phyloP scores from a whole-genome alignment of 2,329 filamentous ascomycete genomes.

The Calcarisporium arbuscula region DNA sequence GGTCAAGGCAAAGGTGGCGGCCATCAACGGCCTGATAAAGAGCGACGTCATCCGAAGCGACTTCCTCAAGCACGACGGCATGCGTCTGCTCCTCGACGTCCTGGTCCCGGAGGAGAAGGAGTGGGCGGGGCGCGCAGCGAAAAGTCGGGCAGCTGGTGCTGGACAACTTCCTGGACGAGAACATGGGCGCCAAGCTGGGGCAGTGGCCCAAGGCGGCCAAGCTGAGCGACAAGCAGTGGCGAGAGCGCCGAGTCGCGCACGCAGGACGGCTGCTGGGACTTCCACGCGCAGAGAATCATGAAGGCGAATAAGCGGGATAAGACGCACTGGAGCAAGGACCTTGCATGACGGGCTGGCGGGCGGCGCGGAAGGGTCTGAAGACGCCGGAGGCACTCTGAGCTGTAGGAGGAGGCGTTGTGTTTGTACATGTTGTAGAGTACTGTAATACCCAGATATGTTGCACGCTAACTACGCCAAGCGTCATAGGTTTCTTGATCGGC shows the following conservation, averaged over 20 bases:
- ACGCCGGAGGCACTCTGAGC: too few species aligned
- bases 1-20: constrained; percentile 37
- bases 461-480: too few species aligned
- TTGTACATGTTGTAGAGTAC: too few species aligned
- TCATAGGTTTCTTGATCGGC: too few species aligned
- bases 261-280: constrained; percentile 53
- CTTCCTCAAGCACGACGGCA: constrained; percentile 50
- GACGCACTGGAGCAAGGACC: constrained; percentile 40
- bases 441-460: too few species aligned
- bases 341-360: constrained; percentile 29
- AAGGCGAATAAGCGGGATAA: constrained; percentile 28
- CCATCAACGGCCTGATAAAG: constrained; percentile 51
- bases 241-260: constrained; percentile 20
- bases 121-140: constrained; percentile 44
- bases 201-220: constrained; percentile 44
- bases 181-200: constrained; percentile 52
- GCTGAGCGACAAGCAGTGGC: constrained; percentile 30
- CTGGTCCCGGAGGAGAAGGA: constrained; percentile 40
- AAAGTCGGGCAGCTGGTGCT: constrained; percentile 53
- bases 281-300: constrained; percentile 37
- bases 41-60: constrained; percentile 43
- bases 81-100: constrained; percentile 47
- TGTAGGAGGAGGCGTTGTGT: too few species aligned
- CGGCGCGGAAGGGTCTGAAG: constrained; percentile 24
- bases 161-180: constrained; percentile 61